Conservation (phyloP, 2,329 filamentous ascomycete species). For the Gliomastix tumulicola region DNA sequence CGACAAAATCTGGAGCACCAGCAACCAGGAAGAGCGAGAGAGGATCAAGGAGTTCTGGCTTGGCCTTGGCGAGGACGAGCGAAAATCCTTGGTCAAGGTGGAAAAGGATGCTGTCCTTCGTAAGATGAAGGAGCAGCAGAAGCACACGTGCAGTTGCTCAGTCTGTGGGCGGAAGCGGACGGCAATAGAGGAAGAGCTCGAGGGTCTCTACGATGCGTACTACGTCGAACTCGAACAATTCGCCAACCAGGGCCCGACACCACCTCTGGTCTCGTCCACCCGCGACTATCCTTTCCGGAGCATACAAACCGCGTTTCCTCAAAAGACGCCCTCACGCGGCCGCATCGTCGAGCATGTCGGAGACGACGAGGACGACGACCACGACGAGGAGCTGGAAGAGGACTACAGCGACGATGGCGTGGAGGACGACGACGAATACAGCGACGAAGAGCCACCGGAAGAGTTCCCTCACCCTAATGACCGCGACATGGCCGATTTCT, state of each 20-base stretch:
- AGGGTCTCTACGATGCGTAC: slow-evolving; percentile 96
- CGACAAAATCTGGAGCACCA: slow-evolving; percentile 97
- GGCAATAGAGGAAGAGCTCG: slow-evolving; percentile 95
- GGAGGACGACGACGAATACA: slow-evolving; percentile 54
- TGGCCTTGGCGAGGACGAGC: slow-evolving; percentile 85
- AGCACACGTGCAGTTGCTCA: slow-evolving; percentile 96
- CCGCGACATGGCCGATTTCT: slow-evolving; percentile 74
- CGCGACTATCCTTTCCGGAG: slow-evolving; percentile 57
- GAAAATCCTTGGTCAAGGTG: slow-evolving; percentile 91
- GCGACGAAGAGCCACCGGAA: slow-evolving; percentile 57
- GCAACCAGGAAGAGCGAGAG: slow-evolving; percentile 87
- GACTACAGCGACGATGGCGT: slow-evolving; percentile 43
- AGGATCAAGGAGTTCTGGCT: slow-evolving; percentile 99
- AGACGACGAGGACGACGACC: slow-evolving; percentile 49
- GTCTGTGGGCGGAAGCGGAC: slow-evolving; percentile 94
- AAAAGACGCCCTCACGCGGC: slow-evolving; percentile 65
- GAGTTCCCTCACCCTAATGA: slow-evolving; percentile 35
- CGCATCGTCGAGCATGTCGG: slow-evolving; percentile 64
- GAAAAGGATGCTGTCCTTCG: slow-evolving; percentile 96
- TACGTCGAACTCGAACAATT: slow-evolving; percentile 98
- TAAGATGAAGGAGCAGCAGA: slow-evolving; percentile 99
- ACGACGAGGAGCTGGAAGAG: slow-evolving; percentile 32
- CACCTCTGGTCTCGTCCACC: slow-evolving; percentile 42
- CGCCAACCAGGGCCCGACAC: slow-evolving; percentile 71
- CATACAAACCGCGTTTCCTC: slow-evolving; percentile 49